These are phyloP conservation scores for Medicago arabica DNA, from an alignment of 306 rosid genomes.

Conservation along the genomic window DNA sequence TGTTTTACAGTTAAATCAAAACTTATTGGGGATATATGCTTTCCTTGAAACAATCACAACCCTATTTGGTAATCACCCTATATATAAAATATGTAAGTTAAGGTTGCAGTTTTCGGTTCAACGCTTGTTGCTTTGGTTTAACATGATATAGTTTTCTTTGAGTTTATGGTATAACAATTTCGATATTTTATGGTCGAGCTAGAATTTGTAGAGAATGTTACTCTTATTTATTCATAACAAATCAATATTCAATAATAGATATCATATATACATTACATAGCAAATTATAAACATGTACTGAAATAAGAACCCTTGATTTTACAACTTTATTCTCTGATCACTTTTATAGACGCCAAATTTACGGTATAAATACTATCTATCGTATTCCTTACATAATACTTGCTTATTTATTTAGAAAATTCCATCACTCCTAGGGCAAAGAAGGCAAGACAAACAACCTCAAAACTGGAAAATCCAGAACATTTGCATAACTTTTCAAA, in stretches of 20 bases:
- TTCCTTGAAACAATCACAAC: no score
- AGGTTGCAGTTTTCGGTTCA: no score
- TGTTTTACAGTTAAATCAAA: no score
- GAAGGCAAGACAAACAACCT: neutral
- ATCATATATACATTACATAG: neutral
- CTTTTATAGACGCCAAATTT: neutral
- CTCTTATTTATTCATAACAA: neutral
- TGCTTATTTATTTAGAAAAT: conserved; percentile 1
- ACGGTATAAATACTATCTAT: neutral
- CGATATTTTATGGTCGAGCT: no score
- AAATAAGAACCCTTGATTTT: neutral
- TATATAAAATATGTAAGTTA: no score
- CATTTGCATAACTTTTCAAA: conserved; percentile 19
- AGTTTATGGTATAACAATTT: no score
- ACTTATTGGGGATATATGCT: no score
- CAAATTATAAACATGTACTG: neutral
- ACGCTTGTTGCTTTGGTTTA: no score
- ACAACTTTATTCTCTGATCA: neutral
- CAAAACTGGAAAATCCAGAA: conserved; percentile 41
- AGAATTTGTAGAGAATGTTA: no score
- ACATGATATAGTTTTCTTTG: no score
- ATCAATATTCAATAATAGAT: neutral
- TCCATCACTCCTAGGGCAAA: conserved; percentile 22
- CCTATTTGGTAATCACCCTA: no score
- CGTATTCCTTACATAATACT: neutral